phyloP scores from a whole-genome alignment of 306 rosid species.

The Lathyrus tuberosus region DNA sequence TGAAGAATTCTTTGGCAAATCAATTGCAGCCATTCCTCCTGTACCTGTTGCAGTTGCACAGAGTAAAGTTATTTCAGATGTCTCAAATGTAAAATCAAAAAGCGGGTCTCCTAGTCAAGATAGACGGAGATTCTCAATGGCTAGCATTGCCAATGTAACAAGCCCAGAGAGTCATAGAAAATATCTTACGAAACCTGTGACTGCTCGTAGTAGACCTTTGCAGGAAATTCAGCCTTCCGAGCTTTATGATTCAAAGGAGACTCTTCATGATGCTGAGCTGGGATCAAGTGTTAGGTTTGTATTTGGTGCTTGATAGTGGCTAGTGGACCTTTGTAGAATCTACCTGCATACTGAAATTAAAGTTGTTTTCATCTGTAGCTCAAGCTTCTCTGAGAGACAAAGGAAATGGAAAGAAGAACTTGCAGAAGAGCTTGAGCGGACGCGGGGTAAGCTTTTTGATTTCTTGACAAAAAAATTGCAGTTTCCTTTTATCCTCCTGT shows the following conservation, averaged over 20 bases:
- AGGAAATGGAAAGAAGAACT: constrained; percentile 94
- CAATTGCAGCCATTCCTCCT: constrained; percentile 56
- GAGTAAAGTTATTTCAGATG: constrained; percentile 50
- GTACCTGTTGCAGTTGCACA: constrained; percentile 44
- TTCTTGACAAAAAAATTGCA: constrained; percentile 10
- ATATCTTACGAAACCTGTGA: constrained; percentile 44
- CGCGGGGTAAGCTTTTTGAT: constrained; percentile 62
- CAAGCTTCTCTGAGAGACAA: constrained; percentile 72
- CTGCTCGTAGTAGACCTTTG: constrained; percentile 55
- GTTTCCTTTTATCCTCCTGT: constrained; percentile 4
- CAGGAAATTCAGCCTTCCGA: constrained; percentile 82
- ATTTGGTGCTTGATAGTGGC: constrained; percentile 31
- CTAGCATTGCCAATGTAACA: constrained; percentile 44
- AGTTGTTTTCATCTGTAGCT: constrained; percentile 48
- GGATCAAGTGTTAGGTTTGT: constrained; percentile 63
- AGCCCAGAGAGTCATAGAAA: constrained; percentile 53
- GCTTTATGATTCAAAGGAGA: constrained; percentile 60
- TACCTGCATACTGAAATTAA: constrained; percentile 15
- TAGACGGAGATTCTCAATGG: constrained; percentile 65
- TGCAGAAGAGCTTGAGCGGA: constrained; percentile 72
- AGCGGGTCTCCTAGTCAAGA: constrained; percentile 63
- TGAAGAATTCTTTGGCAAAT: constrained; percentile 71
- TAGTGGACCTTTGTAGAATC: constrained; percentile 33
- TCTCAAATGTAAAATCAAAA: constrained; percentile 58
- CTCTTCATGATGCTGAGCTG: constrained; percentile 50